These are phyloP conservation scores for Helicocarpus griseus DNA, from an alignment of 2,329 filamentous ascomycete species.

Conservation along the genomic window DNA sequence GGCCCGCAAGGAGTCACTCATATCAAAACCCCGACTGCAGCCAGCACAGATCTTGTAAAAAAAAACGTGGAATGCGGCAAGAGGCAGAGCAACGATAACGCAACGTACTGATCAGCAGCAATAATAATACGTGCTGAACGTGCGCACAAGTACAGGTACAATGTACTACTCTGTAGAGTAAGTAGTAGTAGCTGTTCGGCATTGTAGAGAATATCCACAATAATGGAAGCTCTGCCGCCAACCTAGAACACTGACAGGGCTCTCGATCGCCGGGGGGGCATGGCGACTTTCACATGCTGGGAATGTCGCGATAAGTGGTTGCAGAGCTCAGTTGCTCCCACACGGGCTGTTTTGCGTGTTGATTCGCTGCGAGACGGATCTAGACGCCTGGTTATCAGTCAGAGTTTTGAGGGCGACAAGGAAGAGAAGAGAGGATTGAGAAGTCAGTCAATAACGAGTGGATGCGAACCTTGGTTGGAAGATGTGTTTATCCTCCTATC, in stretches of 20 bases:
- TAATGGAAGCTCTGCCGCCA: neutral
- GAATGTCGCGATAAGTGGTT: neutral
- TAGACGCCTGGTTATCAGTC: neutral
- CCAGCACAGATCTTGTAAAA: no score
- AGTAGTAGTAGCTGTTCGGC: no score
- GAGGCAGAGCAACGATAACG: neutral
- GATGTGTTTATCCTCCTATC: no score
- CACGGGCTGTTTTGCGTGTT: neutral
- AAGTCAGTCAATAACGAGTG: no score
- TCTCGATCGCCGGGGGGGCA: no score
- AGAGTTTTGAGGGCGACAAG: neutral
- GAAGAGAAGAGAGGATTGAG: no score
- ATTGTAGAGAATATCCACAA: no score
- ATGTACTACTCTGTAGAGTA: no score
- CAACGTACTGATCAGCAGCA: neutral
- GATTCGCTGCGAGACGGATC: neutral
- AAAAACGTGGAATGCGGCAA: no score
- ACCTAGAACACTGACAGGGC: neutral
- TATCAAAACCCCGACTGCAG: no score
- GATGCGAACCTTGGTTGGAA: no score
- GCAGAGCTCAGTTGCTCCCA: neutral
- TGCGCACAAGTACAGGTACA: no score
- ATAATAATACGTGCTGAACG: neutral
- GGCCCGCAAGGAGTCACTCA: neutral
- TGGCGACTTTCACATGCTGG: conserved; percentile 3